Evolutionary conservation across 2,329 filamentous ascomycete genomes (phyloP).

Genomic region (Seiridium cupressi): DNA sequence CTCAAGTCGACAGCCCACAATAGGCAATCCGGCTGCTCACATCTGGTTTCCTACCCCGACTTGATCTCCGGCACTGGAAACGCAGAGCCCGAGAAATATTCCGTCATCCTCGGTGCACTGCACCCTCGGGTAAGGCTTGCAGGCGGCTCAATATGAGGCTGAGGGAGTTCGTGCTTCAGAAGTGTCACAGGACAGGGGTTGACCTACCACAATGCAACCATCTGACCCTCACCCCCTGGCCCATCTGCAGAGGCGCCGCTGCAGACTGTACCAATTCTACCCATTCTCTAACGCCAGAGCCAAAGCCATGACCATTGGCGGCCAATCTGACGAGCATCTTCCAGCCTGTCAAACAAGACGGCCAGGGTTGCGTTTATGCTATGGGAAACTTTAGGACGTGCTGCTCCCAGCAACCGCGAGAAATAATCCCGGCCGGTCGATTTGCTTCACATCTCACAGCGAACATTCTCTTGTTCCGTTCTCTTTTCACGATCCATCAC

Average conservation of each 20-base stretch:
- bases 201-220: conserved; percentile 5
- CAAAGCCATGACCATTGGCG: background rate
- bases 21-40: no score
- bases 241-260: background rate
- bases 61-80: background rate
- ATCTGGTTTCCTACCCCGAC: no score
- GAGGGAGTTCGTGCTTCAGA: conserved; percentile 15
- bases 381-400: background rate
- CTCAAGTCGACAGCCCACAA: no score
- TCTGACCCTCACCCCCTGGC: conserved; percentile 4
- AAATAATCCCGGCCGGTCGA: background rate
- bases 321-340: conserved; percentile 16
- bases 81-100: background rate
- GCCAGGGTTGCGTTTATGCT: conserved; percentile 9
- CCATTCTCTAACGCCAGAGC: conserved; percentile 8
- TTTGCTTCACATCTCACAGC: background rate
- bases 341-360: conserved; percentile 18
- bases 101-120: background rate
- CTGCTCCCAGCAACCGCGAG: background rate
- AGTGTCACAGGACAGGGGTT: conserved; percentile 15
- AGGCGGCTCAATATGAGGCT: conserved; percentile 8
- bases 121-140: background rate
- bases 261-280: background rate
- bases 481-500: background rate
- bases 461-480: background rate